Evolutionary conservation across 208 protist genomes (phyloP).

Genomic region (Crithidia brevicula): DNA sequence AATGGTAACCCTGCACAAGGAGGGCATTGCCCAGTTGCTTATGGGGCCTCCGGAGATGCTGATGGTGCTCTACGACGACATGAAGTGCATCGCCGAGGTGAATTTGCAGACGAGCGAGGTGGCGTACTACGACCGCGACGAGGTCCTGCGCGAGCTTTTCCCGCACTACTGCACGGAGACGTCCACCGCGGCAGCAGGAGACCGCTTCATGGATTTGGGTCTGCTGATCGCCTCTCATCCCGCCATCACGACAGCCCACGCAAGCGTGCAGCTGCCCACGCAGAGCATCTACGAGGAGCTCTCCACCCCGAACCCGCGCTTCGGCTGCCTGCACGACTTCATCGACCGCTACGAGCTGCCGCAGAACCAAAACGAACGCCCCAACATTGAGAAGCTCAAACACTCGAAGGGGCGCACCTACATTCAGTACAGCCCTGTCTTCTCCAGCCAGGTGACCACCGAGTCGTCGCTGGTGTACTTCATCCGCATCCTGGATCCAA

Average conservation of each 20-base stretch:
- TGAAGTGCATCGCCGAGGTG: slow-evolving; percentile 78
- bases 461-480: slow-evolving; percentile 81
- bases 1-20: slow-evolving; percentile 82
- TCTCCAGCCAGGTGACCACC: slow-evolving; percentile 44
- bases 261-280: slow-evolving; percentile 45
- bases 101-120: slow-evolving; percentile 60
- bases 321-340: slow-evolving; percentile 61
- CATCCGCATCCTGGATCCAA: slow-evolving; percentile 66
- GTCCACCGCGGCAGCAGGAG: slow-evolving; percentile 56
- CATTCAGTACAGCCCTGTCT: slow-evolving; percentile 81
- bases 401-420: slow-evolving; percentile 82
- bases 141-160: slow-evolving; percentile 73
- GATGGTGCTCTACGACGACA: slow-evolving; percentile 74
- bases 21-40: slow-evolving; percentile 73
- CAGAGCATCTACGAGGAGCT: slow-evolving; percentile 78
- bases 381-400: slow-evolving; percentile 54
- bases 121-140: slow-evolving; percentile 68
- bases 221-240: slow-evolving; percentile 77
- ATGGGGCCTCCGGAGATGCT: slow-evolving; percentile 84
- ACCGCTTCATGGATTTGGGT: slow-evolving; percentile 80
- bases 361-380: slow-evolving; percentile 30
- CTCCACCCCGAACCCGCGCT: slow-evolving; percentile 44
- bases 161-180: slow-evolving; percentile 57
- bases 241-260: slow-evolving; percentile 69
- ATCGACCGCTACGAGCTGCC: slow-evolving; percentile 45